A percentile compares a stretch with the other conserved stretches of the same genome.
phyloP scores from a whole-genome alignment of 2,329 filamentous ascomycete genomes.

The Dryadomyces sulphureus region DNA sequence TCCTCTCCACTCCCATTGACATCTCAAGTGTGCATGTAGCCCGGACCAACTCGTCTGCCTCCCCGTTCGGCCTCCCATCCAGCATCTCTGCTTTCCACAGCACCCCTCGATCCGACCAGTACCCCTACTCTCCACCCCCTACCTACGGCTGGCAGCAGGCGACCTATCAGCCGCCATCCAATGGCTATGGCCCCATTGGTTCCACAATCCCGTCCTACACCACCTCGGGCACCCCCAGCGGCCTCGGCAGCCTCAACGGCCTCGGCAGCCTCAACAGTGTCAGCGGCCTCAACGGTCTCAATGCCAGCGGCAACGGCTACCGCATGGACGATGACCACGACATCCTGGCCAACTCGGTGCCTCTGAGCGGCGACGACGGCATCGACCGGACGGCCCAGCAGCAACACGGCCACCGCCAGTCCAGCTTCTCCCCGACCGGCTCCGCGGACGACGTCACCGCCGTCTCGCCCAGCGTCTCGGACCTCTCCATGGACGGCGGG shows the following conservation, averaged over 20 bases:
- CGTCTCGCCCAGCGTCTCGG: constrained; percentile 40
- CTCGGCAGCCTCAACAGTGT: constrained; percentile 6
- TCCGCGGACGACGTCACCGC: constrained; percentile 43
- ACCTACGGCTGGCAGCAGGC: constrained; percentile 11
- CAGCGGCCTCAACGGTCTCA: background rate
- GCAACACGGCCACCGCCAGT: constrained; percentile 33
- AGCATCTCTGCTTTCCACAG: constrained; percentile 25
- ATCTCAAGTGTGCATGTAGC: constrained; percentile 29
- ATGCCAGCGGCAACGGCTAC: background rate
- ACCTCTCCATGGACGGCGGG: constrained; percentile 42
- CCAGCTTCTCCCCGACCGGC: constrained; percentile 39
- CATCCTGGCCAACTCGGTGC: background rate
- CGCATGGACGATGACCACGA: background rate
- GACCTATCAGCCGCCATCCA: constrained; percentile 10
- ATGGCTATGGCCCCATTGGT: constrained; percentile 8
- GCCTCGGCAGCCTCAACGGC: background rate
- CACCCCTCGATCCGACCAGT: constrained; percentile 3
- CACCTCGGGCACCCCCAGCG: constrained; percentile 12
- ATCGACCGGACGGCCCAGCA: constrained; percentile 15
- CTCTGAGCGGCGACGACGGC: background rate
- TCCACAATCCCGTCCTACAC: constrained; percentile 13
- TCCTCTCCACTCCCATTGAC: background rate
- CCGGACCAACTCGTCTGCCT: constrained; percentile 16
- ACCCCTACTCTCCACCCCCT: constrained; percentile 8
- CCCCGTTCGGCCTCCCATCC: constrained; percentile 6